Conservation (phyloP, 1,139 yeast genomes). For the Nakaseomyces nivariensis region DNA sequence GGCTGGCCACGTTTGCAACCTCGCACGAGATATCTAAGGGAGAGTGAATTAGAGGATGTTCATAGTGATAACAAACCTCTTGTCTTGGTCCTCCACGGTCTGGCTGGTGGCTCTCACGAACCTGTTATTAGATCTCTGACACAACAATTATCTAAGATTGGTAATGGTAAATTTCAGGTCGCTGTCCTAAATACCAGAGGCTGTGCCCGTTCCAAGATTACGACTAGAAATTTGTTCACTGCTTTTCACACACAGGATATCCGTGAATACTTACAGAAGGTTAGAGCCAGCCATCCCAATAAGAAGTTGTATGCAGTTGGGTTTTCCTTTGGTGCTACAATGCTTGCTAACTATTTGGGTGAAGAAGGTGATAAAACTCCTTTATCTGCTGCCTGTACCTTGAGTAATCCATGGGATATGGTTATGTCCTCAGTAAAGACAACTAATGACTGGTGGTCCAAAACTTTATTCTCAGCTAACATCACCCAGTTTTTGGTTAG, state of each 20-base stretch:
- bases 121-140: slow-evolving; percentile 64
- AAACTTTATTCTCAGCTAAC: slow-evolving; percentile 50
- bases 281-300: slow-evolving; percentile 51
- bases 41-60: slow-evolving; percentile 36
- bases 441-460: slow-evolving; percentile 48
- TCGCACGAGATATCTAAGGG: slow-evolving; percentile 60
- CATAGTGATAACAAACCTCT: slow-evolving; percentile 46
- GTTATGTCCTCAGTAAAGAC: slow-evolving; percentile 45
- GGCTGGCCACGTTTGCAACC: slow-evolving; percentile 71
- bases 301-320: slow-evolving; percentile 73
- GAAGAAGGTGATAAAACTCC: slow-evolving; percentile 48
- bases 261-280: slow-evolving; percentile 44
- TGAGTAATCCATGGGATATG: slow-evolving; percentile 85
- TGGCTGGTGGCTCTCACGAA: slow-evolving; percentile 90
- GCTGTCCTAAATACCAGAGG: slow-evolving; percentile 79
- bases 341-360: slow-evolving; percentile 71
- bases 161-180: slow-evolving; percentile 42
- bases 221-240: slow-evolving; percentile 65
- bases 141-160: slow-evolving; percentile 22
- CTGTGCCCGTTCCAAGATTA: slow-evolving; percentile 71
- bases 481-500: slow-evolving; percentile 58
- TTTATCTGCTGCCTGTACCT: slow-evolving; percentile 54
- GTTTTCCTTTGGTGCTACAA: slow-evolving; percentile 79
- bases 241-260: slow-evolving; percentile 71
- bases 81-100: slow-evolving; percentile 67